Evolutionary conservation across 2,329 filamentous ascomycete genomes (phyloP).

Genomic region (Dothistroma septosporum): DNA sequence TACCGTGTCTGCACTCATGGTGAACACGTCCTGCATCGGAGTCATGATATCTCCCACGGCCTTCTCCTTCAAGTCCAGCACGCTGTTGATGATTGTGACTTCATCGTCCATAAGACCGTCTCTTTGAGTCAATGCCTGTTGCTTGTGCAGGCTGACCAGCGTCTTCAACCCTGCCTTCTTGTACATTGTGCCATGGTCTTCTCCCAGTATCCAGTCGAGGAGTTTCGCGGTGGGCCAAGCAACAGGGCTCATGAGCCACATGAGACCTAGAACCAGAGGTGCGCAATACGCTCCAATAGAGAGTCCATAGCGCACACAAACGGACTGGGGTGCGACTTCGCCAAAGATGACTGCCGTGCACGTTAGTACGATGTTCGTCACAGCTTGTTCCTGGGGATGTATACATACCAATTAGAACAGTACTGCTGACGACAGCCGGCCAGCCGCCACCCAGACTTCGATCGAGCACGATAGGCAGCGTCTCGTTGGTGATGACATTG

Average conservation of each 20-base stretch:
- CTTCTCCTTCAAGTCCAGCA: constrained; percentile 94
- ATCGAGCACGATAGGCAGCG: constrained; percentile 89
- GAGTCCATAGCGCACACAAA: constrained; percentile 93
- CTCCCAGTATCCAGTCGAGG: constrained; percentile 85
- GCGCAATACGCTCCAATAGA: constrained; percentile 94
- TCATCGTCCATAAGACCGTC: constrained; percentile 95
- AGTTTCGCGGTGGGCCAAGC: constrained; percentile 95
- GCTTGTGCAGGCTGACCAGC: constrained; percentile 85
- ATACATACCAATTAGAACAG: constrained; percentile 77
- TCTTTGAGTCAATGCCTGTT: constrained; percentile 47
- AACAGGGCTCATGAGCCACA: constrained; percentile 86
- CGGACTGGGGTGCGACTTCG: constrained; percentile 90
- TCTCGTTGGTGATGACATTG: constrained; percentile 98
- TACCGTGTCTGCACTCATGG: constrained; percentile 90
- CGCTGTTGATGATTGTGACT: constrained; percentile 96
- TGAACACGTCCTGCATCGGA: constrained; percentile 95
- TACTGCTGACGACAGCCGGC: constrained; percentile 89
- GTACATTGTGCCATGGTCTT: constrained; percentile 94
- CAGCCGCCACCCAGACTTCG: constrained; percentile 90
- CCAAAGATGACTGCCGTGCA: constrained; percentile 79
- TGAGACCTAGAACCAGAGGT: constrained; percentile 77
- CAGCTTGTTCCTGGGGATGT: not conserved
- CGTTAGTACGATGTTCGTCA: constrained; percentile 13
- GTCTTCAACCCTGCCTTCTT: constrained; percentile 98
- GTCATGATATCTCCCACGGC: constrained; percentile 96